Base-by-base conservation (phyloP, 2,329 filamentous ascomycete genomes). In the Pyrenophora graminea region DNA sequence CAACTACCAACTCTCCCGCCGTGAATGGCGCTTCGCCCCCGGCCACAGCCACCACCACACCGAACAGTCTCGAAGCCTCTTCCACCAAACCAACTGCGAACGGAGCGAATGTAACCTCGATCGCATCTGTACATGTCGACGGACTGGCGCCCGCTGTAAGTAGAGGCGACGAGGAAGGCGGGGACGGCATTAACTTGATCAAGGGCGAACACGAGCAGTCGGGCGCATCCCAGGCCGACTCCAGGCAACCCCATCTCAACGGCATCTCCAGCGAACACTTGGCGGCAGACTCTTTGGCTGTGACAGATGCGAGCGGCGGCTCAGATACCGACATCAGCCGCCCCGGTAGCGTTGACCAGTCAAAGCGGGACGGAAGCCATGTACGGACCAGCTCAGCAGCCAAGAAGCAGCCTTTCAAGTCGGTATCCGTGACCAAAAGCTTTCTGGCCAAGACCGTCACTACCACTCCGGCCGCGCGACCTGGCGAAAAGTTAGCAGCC, bases 401-500 rank as follows among this genome's bases (percentile, higher is more conserved):
- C 56, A 91, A 89, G 80, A 93, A 90, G 73, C 85, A 86, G 17
- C 77, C 86, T 15, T 94, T 95, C 80, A 95, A 94, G 74, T 84
- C 90, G 15, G 88, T 94, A 40, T 92, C 89, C 4, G 88, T 93
- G 61, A 93, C 92, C 61, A 91, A 89, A 74, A 91, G 85, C 37
- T 95, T 93, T 68, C 80, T 94, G n/a, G 84, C 88, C 53, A 93
- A 93, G 73, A 80, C 84, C 19, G 79, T 77, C 17, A 71, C 82
- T n/a, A 74, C 80, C n/a, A 73, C 77, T 30, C 76, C 81, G 8
- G 63, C 75, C 31, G 70, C 78, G 33, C 83, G 83, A 66, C 60
- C 73, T 30, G 77, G 80, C 34, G 82, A 86, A 39, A 86, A 85
- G 76, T 73, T 80, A 79, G 58, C 70, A 71, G 10, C 63, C 6